Percentiles rank a stretch among this genome's conserved stretches.
Evolutionary conservation across 805 yeast species (phyloP).

Genomic region (Huiozyma naganishii): DNA sequence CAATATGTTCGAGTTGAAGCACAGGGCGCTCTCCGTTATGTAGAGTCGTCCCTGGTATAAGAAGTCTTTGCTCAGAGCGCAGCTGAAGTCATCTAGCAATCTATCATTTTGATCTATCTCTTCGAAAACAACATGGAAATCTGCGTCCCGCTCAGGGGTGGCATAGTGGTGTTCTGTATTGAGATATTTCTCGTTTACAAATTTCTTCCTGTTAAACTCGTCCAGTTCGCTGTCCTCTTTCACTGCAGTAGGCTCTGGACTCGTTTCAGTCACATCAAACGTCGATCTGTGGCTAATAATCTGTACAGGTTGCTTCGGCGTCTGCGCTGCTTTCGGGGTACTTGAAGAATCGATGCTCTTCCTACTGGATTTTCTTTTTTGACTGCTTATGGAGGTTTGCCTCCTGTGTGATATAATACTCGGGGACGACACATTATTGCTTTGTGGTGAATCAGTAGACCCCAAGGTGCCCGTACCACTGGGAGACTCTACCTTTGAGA

Average conservation of each 20-base stretch:
- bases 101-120: slow-evolving; percentile 59
- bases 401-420: slow-evolving; percentile 25
- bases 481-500: not conserved
- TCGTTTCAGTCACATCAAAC: not conserved
- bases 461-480: no score
- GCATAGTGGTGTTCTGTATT: slow-evolving; percentile 58
- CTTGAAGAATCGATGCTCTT: not conserved
- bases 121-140: slow-evolving; percentile 69
- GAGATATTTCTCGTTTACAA: slow-evolving; percentile 46
- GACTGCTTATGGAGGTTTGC: slow-evolving; percentile 11
- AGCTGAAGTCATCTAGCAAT: slow-evolving; percentile 75
- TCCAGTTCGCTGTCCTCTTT: slow-evolving; percentile 1
- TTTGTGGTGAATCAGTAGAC: not conserved
- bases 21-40: slow-evolving; percentile 63
- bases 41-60: slow-evolving; percentile 81
- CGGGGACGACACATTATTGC: slow-evolving; percentile 10
- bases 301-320: not conserved
- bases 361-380: slow-evolving; percentile 1
- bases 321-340: not conserved
- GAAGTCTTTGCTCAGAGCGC: slow-evolving; percentile 78
- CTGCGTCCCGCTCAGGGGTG: slow-evolving; percentile 49
- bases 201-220: slow-evolving; percentile 30
- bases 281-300: not conserved
- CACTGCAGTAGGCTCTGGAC: not conserved
- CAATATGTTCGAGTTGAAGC: slow-evolving; percentile 71